Conservation (phyloP, 2,329 filamentous ascomycete species). For the Arthrobotrys sinensis region DNA sequence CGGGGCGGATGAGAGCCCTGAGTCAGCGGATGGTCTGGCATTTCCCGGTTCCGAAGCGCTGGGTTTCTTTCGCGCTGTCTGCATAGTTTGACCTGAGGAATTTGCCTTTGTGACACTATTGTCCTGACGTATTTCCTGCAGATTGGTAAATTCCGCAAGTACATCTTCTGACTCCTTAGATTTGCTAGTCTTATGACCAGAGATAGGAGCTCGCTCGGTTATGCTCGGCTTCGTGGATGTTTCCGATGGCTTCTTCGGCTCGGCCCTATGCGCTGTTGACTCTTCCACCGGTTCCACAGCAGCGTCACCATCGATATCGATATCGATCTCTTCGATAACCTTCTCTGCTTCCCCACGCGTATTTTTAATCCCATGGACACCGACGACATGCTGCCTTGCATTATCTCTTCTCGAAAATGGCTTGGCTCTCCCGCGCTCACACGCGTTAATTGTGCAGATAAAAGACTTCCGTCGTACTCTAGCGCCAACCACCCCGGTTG, state of each 20-base stretch:
- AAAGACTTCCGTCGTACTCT: slow-evolving; percentile 29
- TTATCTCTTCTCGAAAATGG: slow-evolving; percentile 54
- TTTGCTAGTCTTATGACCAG: slow-evolving; percentile 4
- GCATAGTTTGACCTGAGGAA: slow-evolving; percentile 6
- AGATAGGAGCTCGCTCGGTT: slow-evolving; percentile 10
- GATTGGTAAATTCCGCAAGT: slow-evolving; percentile 32
- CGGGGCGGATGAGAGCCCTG: neutral
- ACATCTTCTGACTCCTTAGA: slow-evolving; percentile 35
- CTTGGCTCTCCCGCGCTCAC: slow-evolving; percentile 31
- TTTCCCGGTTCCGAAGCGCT: slow-evolving; percentile 18
- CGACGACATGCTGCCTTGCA: slow-evolving; percentile 51
- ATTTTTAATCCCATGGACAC: slow-evolving; percentile 36
- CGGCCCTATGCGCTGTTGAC: slow-evolving; percentile 2
- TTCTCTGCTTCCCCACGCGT: slow-evolving; percentile 19
- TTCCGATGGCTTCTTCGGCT: neutral
- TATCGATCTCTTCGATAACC: slow-evolving; percentile 42
- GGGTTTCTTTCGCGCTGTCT: neutral
- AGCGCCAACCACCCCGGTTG: slow-evolving; percentile 10
- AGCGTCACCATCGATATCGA: slow-evolving; percentile 22
- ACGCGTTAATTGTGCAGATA: slow-evolving; percentile 44
- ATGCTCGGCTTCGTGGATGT: neutral
- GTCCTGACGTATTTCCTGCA: slow-evolving; percentile 16
- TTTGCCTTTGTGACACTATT: neutral
- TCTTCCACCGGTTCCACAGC: neutral
- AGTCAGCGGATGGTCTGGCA: neutral